Conservation (phyloP, 2,329 filamentous ascomycete genomes). For the Gnomoniopsis sp. region DNA sequence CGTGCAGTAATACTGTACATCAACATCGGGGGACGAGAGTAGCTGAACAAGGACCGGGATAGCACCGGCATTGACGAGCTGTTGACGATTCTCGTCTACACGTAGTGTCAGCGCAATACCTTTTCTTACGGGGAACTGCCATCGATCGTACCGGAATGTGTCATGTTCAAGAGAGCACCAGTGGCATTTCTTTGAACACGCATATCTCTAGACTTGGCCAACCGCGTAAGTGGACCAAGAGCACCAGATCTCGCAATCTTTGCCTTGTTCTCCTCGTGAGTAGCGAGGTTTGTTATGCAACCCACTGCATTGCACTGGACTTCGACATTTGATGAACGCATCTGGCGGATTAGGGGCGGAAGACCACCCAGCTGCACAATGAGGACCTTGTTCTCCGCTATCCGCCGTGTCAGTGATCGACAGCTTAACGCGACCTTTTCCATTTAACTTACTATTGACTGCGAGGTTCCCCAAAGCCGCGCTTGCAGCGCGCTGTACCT, state of each 20-base stretch:
- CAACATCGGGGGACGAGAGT: constrained; percentile 86
- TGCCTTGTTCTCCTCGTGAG: constrained; percentile 98
- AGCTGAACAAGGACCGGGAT: constrained; percentile 96
- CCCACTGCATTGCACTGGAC: constrained; percentile 99
- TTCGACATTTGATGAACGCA: constrained; percentile 97
- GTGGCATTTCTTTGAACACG: constrained; percentile 96
- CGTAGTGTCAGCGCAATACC: constrained; percentile 21
- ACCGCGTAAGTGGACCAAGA: constrained; percentile 80
- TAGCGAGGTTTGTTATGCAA: constrained; percentile 97
- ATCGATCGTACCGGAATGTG: constrained; percentile 75
- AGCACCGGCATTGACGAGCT: constrained; percentile 95
- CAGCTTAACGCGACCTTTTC: background rate
- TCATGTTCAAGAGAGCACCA: constrained; percentile 96
- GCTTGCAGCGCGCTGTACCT: constrained; percentile 94
- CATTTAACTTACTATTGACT: constrained; percentile 74
- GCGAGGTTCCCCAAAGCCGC: constrained; percentile 93
- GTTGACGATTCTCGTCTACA: constrained; percentile 91
- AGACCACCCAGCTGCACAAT: constrained; percentile 92
- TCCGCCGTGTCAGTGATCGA: constrained; percentile 37
- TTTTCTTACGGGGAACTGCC: constrained; percentile 4
- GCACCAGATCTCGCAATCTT: constrained; percentile 96
- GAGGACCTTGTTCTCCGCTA: constrained; percentile 95
- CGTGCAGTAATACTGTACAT: constrained; percentile 99
- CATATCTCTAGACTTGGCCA: constrained; percentile 98
- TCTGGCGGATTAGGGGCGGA: constrained; percentile 89